Conservation (phyloP, 176 grass and related monocot genomes). For the Phyllostachys edulis region DNA sequence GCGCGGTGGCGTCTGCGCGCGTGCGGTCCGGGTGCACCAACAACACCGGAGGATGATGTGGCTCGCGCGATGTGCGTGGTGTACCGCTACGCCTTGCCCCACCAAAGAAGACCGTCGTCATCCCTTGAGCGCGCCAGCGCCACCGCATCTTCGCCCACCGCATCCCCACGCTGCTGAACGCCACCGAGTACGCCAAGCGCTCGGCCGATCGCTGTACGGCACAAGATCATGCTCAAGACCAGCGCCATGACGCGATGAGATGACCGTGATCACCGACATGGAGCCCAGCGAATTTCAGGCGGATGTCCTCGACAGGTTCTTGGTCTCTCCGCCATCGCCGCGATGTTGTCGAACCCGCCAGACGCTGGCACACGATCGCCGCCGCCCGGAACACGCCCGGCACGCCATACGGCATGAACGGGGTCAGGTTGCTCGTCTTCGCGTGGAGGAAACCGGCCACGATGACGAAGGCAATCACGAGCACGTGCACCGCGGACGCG, state of each 20-base stretch:
- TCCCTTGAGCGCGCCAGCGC: constrained; percentile 90
- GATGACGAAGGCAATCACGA: constrained; percentile 76
- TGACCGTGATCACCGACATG: constrained; percentile 80
- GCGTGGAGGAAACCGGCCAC: constrained; percentile 67
- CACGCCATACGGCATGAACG: constrained; percentile 71
- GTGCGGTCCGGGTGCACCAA: constrained; percentile 81
- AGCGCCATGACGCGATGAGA: constrained; percentile 92
- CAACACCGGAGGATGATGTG: constrained; percentile 94
- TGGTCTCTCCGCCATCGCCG: constrained; percentile 90
- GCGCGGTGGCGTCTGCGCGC: constrained; percentile 67
- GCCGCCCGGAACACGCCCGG: constrained; percentile 80
- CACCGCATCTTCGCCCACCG: constrained; percentile 81
- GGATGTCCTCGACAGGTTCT: constrained; percentile 89
- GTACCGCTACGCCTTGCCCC: no score
- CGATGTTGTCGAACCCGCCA: constrained; percentile 93
- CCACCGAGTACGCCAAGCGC: constrained; percentile 73
- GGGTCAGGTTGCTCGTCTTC: constrained; percentile 53
- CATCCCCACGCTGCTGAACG: constrained; percentile 73
- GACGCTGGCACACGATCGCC: constrained; percentile 90
- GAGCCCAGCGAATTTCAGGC: constrained; percentile 71
- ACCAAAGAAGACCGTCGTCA: no score
- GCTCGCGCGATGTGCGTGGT: constrained; percentile 93
- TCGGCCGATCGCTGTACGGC: constrained; percentile 61
- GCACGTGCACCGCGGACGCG: constrained; percentile 56
- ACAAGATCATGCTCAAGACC: constrained; percentile 91